Base-by-base conservation (phyloP, 768 basidiomycete genomes). In the Termitomyces sp. region DNA sequence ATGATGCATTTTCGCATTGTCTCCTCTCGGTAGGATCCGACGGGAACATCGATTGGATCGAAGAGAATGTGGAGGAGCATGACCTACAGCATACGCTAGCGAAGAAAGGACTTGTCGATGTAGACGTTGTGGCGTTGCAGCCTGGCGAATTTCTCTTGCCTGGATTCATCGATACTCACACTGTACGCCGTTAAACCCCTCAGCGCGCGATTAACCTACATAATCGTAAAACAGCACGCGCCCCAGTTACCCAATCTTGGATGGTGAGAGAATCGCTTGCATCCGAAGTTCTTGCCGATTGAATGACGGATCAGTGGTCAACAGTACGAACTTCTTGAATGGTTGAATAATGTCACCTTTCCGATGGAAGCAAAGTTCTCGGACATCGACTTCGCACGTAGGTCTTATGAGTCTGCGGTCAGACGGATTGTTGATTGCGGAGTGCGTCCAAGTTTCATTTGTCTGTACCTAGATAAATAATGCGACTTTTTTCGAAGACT, bases 101-200 rank as follows among this genome's bases (percentile, higher is more conserved):
- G 0, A 70, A 72, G 47, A 82, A 85, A 61, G 88, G 85, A n/a
- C 67, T 75, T 20, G 48, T 71, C 9, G 74, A 81, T 46, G 68
- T 80, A 6, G 70, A 80, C 20, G 66, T 84, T 5, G 67, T 81
- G 9, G 57, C 58, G n/a, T 67, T 87, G 50, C 71, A 70, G 12
- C 70, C 77, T 3, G 84, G 83, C 16, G 78, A 86, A 63, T 95
- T 94, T 68, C 66, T 96, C 57, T 83, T 93, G 67, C 95, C 95
- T 6, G 95, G 95, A 4, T 85, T 96, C 70, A 76, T 95, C 56
- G 95, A 97, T 77, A 96, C 94, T 33, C 94, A 96, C 72, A 91
- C 89, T 36, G 94, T 94, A 68, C 69, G 88, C 70, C n/a, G 5
- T 32, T 20, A 9, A 12, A 4, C 8, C 14, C 4, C 18, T 26